Evolutionary conservation across 768 basidiomycete genomes (phyloP).

Genomic region (Pleurotus eryngii): DNA sequence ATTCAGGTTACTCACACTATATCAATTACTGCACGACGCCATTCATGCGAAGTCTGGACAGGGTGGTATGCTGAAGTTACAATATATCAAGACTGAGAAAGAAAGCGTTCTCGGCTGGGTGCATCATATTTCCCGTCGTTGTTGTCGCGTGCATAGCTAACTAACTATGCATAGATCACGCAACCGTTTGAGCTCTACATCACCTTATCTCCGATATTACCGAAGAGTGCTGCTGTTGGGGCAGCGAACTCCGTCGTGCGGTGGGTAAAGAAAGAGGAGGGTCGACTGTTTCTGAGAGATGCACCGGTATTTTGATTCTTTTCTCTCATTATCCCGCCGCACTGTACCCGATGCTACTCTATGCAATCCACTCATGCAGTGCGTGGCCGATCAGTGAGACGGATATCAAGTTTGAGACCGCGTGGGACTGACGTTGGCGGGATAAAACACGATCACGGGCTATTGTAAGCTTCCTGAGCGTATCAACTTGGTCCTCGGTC

Average conservation of each 20-base stretch:
- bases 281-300: constrained; percentile 75
- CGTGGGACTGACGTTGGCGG: background rate
- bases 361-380: background rate
- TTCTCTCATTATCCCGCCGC: background rate
- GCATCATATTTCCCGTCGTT: constrained; percentile 22
- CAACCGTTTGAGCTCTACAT: constrained; percentile 92
- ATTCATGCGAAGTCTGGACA: constrained; percentile 91
- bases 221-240: constrained; percentile 84
- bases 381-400: background rate
- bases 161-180: constrained; percentile 60
- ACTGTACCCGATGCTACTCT: background rate
- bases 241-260: constrained; percentile 86
- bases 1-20: constrained; percentile 74
- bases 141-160: background rate
- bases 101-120: constrained; percentile 97
- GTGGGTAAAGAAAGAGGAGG: constrained; percentile 92
- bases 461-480: background rate
- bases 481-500: background rate
- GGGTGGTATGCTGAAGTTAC: constrained; percentile 74
- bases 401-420: background rate
- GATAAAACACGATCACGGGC: background rate
- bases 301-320: constrained; percentile 77
- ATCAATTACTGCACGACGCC: constrained; percentile 83
- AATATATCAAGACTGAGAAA: constrained; percentile 80
- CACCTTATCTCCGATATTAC: constrained; percentile 73